phyloP scores from a whole-genome alignment of 352 stramenopile species.

The Pythium dissotocum region DNA sequence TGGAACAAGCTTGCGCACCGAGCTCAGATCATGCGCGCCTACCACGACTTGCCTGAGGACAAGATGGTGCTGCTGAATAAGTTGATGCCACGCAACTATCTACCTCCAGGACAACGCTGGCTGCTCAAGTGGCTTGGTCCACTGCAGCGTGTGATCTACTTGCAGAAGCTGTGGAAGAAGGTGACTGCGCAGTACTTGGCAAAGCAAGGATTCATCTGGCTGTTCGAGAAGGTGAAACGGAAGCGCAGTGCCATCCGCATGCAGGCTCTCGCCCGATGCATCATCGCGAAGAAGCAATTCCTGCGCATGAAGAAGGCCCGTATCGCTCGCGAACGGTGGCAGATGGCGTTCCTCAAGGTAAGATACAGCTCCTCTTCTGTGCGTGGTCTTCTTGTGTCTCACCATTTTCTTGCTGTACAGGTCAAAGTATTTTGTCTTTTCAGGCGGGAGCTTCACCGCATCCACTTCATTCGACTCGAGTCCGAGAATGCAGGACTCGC shows the following conservation, averaged over 20 bases:
- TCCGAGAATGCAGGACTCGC: conserved; percentile 58
- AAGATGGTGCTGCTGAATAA: conserved; percentile 85
- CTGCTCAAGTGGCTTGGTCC: conserved; percentile 85
- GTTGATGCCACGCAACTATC: conserved; percentile 63
- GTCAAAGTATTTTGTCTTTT: conserved; percentile 54
- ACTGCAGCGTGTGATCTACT: conserved; percentile 78
- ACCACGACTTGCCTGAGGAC: conserved; percentile 76
- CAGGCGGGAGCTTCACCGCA: conserved; percentile 52
- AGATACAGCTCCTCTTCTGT: conserved; percentile 13
- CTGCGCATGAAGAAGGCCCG: conserved; percentile 62
- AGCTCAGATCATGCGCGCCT: conserved; percentile 73
- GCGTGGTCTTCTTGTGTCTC: not conserved
- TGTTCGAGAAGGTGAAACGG: conserved; percentile 61
- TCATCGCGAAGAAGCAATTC: conserved; percentile 71
- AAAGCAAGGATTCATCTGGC: conserved; percentile 81
- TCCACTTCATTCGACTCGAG: conserved; percentile 76
- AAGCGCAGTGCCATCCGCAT: conserved; percentile 67
- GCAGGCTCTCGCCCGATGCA: conserved; percentile 60
- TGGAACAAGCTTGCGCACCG: conserved; percentile 70
- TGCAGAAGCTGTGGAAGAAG: conserved; percentile 87
- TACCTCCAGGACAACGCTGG: conserved; percentile 68
- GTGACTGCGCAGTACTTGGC: conserved; percentile 68
- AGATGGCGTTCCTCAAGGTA: conserved; percentile 64
- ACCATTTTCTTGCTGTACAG: conserved; percentile 19
- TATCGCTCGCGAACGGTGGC: conserved; percentile 70